Conservation (phyloP, 2,329 filamentous ascomycete species). For the Microcyclospora pomicola region DNA sequence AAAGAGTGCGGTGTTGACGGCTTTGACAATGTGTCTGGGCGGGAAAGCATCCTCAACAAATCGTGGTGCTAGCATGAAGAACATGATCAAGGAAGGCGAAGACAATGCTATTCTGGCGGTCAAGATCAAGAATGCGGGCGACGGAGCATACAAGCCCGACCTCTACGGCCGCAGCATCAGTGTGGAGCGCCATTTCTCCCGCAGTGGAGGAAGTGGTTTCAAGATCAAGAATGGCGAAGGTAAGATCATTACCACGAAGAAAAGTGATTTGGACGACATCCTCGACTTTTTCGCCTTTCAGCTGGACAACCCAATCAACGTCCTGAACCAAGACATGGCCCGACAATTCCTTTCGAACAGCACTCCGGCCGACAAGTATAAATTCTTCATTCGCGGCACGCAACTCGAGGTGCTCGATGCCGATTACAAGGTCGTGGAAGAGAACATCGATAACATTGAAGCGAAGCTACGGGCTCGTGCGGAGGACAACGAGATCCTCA, state of each 20-base stretch:
- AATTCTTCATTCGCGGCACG: conserved; percentile 88
- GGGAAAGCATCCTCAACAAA: conserved; percentile 90
- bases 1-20: conserved; percentile 90
- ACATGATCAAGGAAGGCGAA: conserved; percentile 76
- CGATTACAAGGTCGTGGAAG: conserved; percentile 74
- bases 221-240: conserved; percentile 66
- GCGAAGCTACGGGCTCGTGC: conserved; percentile 47
- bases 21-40: conserved; percentile 84
- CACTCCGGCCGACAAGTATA: conserved; percentile 75
- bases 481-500: conserved; percentile 50
- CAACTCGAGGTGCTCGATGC: conserved; percentile 84
- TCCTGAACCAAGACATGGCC: conserved; percentile 89
- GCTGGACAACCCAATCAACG: conserved; percentile 92
- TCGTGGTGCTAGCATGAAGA: conserved; percentile 76
- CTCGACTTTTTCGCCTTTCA: conserved; percentile 86
- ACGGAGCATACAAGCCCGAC: conserved; percentile 69
- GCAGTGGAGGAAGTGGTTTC: conserved; percentile 62
- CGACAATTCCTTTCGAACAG: conserved; percentile 84
- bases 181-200: conserved; percentile 80
- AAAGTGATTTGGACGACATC: conserved; percentile 78
- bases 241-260: conserved; percentile 65
- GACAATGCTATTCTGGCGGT: conserved; percentile 64
- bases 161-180: conserved; percentile 73
- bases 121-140: conserved; percentile 79
- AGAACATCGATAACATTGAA: conserved; percentile 60